phyloP scores from a whole-genome alignment of 1,284 basidiomycete genomes.

The Moesziomyces sp. region DNA sequence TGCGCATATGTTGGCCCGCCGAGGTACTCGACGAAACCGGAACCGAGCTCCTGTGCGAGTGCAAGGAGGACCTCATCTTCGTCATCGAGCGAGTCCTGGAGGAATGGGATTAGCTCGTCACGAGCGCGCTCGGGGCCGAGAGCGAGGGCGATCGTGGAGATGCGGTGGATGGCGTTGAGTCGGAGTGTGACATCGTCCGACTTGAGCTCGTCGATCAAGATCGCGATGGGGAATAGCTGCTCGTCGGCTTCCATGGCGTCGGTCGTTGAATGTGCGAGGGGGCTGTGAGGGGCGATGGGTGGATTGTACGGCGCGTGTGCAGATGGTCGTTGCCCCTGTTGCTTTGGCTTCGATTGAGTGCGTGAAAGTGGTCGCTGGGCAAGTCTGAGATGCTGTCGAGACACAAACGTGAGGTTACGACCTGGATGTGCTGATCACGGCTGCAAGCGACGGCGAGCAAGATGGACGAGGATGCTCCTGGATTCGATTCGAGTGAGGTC shows the following conservation, averaged over 20 bases:
- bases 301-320: not conserved
- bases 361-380: not conserved
- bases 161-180: slow-evolving; percentile 95
- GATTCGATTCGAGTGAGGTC: not conserved
- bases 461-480: not conserved
- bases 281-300: not conserved
- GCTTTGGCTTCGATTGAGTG: too few relatives aligned
- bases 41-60: slow-evolving; percentile 92
- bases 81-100: slow-evolving; percentile 97
- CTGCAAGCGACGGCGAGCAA: not conserved
- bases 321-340: too few relatives aligned
- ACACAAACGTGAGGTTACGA: not conserved
- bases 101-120: slow-evolving; percentile 95
- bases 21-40: slow-evolving; percentile 85
- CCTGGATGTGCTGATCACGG: not conserved
- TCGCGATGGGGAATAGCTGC: slow-evolving; percentile 68
- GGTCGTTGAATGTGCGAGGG: slow-evolving; percentile 1
- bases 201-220: slow-evolving; percentile 93
- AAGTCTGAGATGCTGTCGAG: not conserved
- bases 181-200: slow-evolving; percentile 84
- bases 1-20: slow-evolving; percentile 91
- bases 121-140: slow-evolving; percentile 94
- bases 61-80: slow-evolving; percentile 98
- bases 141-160: slow-evolving; percentile 97
- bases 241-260: slow-evolving; percentile 65